Evolutionary conservation across 306 rosid genomes (phyloP), one percentile per base, ranked within the genome.

Genomic region (Chamaecrista fasciculata): DNA sequence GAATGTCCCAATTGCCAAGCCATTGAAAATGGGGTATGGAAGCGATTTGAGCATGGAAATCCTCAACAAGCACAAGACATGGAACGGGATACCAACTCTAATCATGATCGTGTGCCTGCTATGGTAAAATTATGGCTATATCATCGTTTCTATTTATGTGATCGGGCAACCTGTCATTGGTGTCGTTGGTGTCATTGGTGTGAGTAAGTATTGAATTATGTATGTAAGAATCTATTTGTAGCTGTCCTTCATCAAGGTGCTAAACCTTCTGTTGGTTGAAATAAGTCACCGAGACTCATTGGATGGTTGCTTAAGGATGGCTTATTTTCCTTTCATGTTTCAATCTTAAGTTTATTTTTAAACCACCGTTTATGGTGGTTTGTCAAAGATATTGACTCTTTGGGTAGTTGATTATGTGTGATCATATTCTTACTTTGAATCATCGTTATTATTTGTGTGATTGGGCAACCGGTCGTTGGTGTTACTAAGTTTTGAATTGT

Each of bases 1-100:
- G 69, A 67, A 49, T 75, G 74, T 43, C 79, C 79, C 1, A 75
- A 47, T 16, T 75, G 79, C 15, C 47, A 60, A 0, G 20, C 29
- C 10, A 21, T 58, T 36, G 74, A 59, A 42, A 43, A 18, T 28
- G 72, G 72, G 33, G 59, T 55, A 8, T 74, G 66, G 72, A 46
- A 5, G 78, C 5, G 11, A 15, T 74, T 55, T 31, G 39, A 20
- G 29, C n/a, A 44, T 29, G 42, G 18, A 16, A 21, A 6, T 36
- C 26, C 11, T 43, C 59, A 29, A 15, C 26, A 4, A 11, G 23
- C 24, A 16, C 4, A 47, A 47, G 24, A 29, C 66, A 6, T 66
- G 7, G 29, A 15, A 53, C 57, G 31, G 29, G 71, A 31, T 40
- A 40, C 18, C n/a, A 24, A 8, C n/a, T 16, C 19, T 20, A 51